A percentile compares a stretch with the other conserved stretches of the same genome.
Conservation (phyloP, 176 grass and related monocot genomes). For the Oryza australiensis region DNA sequence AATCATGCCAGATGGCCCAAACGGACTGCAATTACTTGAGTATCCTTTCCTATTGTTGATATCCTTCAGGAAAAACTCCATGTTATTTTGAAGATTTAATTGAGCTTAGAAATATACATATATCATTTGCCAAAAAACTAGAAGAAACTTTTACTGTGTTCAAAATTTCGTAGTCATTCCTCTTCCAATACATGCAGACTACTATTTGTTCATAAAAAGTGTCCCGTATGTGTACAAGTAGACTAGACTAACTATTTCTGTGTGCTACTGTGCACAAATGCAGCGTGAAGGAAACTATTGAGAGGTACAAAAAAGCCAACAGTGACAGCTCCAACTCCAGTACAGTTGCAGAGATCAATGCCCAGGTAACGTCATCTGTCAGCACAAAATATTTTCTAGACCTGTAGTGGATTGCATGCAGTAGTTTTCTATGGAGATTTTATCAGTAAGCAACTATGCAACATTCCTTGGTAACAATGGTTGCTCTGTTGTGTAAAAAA, state of each 20-base stretch:
- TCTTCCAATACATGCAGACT: not conserved
- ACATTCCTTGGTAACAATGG: slow-evolving; percentile 33
- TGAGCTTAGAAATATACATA: not conserved
- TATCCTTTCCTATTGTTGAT: not conserved
- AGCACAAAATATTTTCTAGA: slow-evolving; percentile 32
- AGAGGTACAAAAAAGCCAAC: slow-evolving; percentile 87
- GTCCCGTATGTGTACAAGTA: not conserved
- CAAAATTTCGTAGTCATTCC: not conserved
- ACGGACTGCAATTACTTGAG: too few species aligned
- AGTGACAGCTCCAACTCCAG: slow-evolving; percentile 65
- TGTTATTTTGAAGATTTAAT: not conserved
- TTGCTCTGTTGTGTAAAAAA: not conserved
- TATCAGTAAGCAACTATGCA: not conserved
- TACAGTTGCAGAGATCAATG: slow-evolving; percentile 65
- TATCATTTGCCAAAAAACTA: not conserved
- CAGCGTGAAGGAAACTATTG: slow-evolving; percentile 85
- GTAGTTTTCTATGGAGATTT: not conserved
- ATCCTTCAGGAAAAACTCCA: not conserved
- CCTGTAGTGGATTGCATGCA: not conserved
- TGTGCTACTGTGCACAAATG: slow-evolving; percentile 13
- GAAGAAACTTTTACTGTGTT: not conserved
- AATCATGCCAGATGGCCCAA: too few species aligned
- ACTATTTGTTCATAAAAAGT: not conserved
- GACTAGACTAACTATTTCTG: slow-evolving; percentile 1
- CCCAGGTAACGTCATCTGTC: slow-evolving; percentile 69